Conservation (phyloP, 495 filamentous ascomycete genomes). For the Podospora pseudoanserina region DNA sequence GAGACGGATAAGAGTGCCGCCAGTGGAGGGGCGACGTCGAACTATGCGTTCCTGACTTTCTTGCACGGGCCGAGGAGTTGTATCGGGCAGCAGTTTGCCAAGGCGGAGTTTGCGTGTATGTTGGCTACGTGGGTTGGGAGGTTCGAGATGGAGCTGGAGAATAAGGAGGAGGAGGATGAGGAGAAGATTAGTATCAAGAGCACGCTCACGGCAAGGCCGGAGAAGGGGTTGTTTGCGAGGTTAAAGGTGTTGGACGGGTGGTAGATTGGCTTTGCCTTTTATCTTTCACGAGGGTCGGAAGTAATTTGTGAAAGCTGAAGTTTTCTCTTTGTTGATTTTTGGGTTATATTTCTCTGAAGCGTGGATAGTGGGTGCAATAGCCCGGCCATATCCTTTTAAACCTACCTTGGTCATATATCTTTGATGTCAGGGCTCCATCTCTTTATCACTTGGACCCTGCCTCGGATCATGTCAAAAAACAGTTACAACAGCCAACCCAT, state of each 20-base stretch:
- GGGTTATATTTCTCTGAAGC: too few species aligned
- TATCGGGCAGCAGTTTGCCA: slow-evolving; percentile 70
- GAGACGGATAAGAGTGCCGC: slow-evolving; percentile 35
- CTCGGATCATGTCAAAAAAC: too few species aligned
- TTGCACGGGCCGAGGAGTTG: slow-evolving; percentile 59
- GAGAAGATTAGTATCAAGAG: slow-evolving; percentile 56
- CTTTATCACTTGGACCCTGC: too few species aligned
- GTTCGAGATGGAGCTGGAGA: slow-evolving; percentile 62
- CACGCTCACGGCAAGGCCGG: slow-evolving; percentile 60
- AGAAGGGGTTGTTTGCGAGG: slow-evolving; percentile 60
- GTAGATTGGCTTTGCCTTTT: slow-evolving; percentile 33
- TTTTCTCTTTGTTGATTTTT: too few species aligned
- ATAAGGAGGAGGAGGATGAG: slow-evolving; percentile 52
- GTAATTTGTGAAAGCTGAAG: neutral
- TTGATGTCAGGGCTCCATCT: too few species aligned
- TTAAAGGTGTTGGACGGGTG: slow-evolving; percentile 61
- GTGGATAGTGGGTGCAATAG: too few species aligned
- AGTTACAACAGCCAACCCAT: too few species aligned
- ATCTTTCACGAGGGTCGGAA: neutral
- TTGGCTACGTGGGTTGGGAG: slow-evolving; percentile 71
- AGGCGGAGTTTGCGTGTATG: slow-evolving; percentile 77
- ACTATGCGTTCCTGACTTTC: slow-evolving; percentile 60
- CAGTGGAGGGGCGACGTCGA: slow-evolving; percentile 51
- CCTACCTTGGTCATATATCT: too few species aligned
- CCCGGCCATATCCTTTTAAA: too few species aligned